A percentile compares a stretch with the other conserved stretches of the same genome.
Conservation (phyloP, 1,284 basidiomycete genomes). For the Leccinum solheimii region DNA sequence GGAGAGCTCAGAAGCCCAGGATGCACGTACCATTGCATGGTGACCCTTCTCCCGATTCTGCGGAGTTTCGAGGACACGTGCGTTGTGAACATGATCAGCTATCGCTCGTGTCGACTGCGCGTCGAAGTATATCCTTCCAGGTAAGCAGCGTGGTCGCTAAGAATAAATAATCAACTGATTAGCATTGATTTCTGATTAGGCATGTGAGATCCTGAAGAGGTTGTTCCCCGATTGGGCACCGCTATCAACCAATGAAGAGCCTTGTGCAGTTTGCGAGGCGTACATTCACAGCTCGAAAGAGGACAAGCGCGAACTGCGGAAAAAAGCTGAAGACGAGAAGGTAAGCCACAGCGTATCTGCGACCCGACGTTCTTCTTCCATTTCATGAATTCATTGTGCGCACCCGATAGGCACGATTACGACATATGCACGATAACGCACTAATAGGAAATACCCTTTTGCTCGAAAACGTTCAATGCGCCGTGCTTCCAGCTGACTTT, state of each 20-base stretch:
- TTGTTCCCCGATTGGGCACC: conserved; percentile 69
- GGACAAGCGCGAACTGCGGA: conserved; percentile 57
- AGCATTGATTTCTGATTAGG: conserved; percentile 41
- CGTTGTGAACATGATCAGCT: conserved; percentile 67
- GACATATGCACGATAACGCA: conserved; percentile 58
- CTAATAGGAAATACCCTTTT: conserved; percentile 45
- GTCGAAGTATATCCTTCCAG: conserved; percentile 60
- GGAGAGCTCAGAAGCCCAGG: conserved; percentile 66
- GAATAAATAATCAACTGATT: conserved; percentile 13
- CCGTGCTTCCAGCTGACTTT: conserved; percentile 61
- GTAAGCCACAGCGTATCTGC: conserved; percentile 36
- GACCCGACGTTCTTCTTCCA: conserved; percentile 4
- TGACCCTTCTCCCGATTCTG: conserved; percentile 67
- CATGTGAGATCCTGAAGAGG: conserved; percentile 50
- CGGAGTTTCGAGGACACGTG: conserved; percentile 58
- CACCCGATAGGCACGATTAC: conserved; percentile 52
- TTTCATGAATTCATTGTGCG: conserved; percentile 17
- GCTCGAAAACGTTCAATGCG: conserved; percentile 51
- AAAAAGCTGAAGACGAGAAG: conserved; percentile 73
- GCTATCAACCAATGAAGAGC: conserved; percentile 47
- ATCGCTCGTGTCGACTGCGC: conserved; percentile 51
- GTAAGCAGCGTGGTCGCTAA: conserved; percentile 37
- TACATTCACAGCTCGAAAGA: conserved; percentile 55
- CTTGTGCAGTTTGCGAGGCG: conserved; percentile 61
- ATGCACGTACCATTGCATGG: conserved; percentile 59